Conservation (phyloP, 2,329 filamentous ascomycete genomes). For the Arthrobotrys musiformis region DNA sequence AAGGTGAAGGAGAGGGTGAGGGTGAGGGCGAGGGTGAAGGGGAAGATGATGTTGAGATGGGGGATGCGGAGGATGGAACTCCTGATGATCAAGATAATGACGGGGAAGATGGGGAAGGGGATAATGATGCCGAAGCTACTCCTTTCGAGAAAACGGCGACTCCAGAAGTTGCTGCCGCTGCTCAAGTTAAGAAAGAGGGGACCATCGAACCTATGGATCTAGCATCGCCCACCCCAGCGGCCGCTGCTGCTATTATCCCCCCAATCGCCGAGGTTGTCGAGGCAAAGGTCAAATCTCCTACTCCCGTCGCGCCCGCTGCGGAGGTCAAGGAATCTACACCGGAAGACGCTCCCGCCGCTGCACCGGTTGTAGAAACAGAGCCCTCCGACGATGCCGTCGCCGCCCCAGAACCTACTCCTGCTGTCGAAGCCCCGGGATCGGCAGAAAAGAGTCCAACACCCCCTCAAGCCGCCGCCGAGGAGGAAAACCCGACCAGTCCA, state of each 20-base stretch:
- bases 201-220: conserved; percentile 41
- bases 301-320: not conserved
- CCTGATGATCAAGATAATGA: conserved; percentile 46
- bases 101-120: conserved; percentile 24
- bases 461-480: not conserved
- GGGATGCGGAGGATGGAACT: conserved; percentile 50
- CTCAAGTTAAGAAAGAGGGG: conserved; percentile 30
- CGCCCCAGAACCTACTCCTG: not conserved
- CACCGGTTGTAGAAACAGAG: not conserved
- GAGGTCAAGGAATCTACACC: not conserved
- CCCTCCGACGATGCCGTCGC: not conserved
- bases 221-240: conserved; percentile 17
- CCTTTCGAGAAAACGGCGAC: conserved; percentile 20
- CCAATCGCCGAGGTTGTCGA: conserved; percentile 18
- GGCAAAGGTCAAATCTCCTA: conserved; percentile 2
- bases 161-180: conserved; percentile 22
- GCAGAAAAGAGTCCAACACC: conserved; percentile 37
- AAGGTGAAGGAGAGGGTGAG: conserved; percentile 21
- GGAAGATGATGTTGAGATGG: conserved; percentile 53
- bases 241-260: not conserved
- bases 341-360: not conserved
- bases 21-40: conserved; percentile 39
- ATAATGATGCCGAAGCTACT: conserved; percentile 10
- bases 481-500: conserved; percentile 8
- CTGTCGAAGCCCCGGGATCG: conserved; percentile 8